These are phyloP conservation scores for Bondarzewia mesenterica DNA, from an alignment of 1,284 basidiomycete species.

Conservation along the genomic window DNA sequence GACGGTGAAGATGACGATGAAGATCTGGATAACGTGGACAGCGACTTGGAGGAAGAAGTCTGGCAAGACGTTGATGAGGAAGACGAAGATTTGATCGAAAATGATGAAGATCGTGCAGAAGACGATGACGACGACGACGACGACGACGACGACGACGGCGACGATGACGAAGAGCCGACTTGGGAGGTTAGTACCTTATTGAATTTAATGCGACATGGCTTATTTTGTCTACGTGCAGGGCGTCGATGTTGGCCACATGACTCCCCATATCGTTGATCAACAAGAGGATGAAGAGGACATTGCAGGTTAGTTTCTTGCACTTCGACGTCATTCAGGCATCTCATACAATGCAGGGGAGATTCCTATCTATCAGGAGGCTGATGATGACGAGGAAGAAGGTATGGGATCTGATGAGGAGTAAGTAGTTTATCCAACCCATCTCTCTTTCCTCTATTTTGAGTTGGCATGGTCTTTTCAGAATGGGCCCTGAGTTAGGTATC, in stretches of 20 bases:
- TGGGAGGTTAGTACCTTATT: constrained; percentile 55
- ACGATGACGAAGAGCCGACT: constrained; percentile 49
- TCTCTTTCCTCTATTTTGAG: constrained; percentile 12
- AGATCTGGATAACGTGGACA: constrained; percentile 51
- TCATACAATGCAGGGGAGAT: constrained; percentile 3
- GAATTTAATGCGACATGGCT: neutral
- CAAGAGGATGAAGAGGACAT: constrained; percentile 37
- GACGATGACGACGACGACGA: constrained; percentile 35
- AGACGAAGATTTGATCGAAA: constrained; percentile 46
- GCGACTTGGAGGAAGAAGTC: constrained; percentile 48
- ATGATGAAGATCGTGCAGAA: constrained; percentile 44
- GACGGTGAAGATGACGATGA: constrained; percentile 54
- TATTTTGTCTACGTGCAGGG: constrained; percentile 34
- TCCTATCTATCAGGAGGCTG: constrained; percentile 19
- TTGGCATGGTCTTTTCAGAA: constrained; percentile 24
- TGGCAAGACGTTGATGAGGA: constrained; percentile 65
- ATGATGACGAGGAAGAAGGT: constrained; percentile 55
- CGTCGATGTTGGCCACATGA: constrained; percentile 33
- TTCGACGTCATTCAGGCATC: neutral
- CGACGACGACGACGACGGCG: constrained; percentile 35
- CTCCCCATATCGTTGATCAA: constrained; percentile 26
- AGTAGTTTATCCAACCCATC: constrained; percentile 21
- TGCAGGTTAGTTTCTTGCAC: constrained; percentile 21
- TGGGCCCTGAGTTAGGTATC: constrained; percentile 40
- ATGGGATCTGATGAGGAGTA: constrained; percentile 70